These are phyloP conservation scores for Wickerhamiella slavikovae DNA, from an alignment of 805 yeast species.

Conservation along the genomic window DNA sequence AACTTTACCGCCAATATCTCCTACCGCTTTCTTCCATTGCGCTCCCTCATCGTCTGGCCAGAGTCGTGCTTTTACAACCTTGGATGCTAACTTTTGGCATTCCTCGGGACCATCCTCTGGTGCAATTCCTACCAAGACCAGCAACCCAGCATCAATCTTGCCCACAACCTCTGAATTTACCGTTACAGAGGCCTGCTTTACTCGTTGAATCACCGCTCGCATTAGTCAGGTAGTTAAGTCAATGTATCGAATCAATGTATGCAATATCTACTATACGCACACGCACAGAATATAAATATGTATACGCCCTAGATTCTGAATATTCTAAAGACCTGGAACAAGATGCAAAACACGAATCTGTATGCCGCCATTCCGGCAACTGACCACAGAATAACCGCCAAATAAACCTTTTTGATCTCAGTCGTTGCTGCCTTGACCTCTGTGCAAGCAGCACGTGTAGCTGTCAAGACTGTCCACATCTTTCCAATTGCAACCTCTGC, in stretches of 20 bases:
- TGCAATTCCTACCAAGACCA: constrained; percentile 71
- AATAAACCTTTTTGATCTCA: constrained; percentile 30
- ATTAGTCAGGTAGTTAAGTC: too few relatives aligned
- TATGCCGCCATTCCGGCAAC: constrained; percentile 81
- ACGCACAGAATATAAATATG: neutral
- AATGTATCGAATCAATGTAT: neutral
- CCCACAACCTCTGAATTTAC: constrained; percentile 59
- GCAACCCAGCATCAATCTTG: constrained; percentile 47
- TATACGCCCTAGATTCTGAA: constrained; percentile 12
- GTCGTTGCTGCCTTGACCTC: constrained; percentile 18
- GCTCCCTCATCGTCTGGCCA: constrained; percentile 56
- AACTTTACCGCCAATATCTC: constrained; percentile 49
- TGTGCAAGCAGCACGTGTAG: constrained; percentile 7
- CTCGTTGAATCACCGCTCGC: constrained; percentile 85
- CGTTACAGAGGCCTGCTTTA: constrained; percentile 70
- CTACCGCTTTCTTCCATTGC: constrained; percentile 60
- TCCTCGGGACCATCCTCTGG: constrained; percentile 60
- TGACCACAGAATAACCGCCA: constrained; percentile 76
- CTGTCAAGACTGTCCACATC: too few relatives aligned
- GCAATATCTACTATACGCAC: neutral
- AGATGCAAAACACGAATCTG: constrained; percentile 54
- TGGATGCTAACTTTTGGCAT: constrained; percentile 44
- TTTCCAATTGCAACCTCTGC: constrained; percentile 1
- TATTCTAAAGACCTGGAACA: constrained; percentile 27
- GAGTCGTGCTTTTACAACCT: constrained; percentile 41